Percentiles rank a stretch among this genome's conserved stretches.
Conservation (phyloP, 192 early-diverging fungal species). For the Chytriomyces hyalinus region DNA sequence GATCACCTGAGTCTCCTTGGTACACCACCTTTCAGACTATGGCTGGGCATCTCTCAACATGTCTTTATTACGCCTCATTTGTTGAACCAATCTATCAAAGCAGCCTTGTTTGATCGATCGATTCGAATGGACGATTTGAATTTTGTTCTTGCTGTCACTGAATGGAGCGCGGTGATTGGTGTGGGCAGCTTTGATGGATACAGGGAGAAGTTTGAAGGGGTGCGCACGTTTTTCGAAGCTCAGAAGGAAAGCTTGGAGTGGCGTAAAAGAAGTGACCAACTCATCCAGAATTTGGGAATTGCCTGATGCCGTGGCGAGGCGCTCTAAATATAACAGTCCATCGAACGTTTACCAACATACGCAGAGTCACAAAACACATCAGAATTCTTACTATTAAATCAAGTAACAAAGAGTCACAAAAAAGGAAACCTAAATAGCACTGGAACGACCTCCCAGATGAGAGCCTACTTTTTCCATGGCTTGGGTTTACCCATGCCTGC, state of each 20-base stretch:
- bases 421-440: too few relatives aligned
- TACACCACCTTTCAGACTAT: neutral
- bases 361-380: too few relatives aligned
- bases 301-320: neutral
- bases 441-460: neutral
- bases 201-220: slow-evolving; percentile 79
- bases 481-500: slow-evolving; percentile 3
- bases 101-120: slow-evolving; percentile 77
- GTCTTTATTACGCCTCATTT: slow-evolving; percentile 81
- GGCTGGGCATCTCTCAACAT: slow-evolving; percentile 90
- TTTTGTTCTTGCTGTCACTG: slow-evolving; percentile 87
- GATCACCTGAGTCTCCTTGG: slow-evolving; percentile 7
- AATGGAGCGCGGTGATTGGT: slow-evolving; percentile 93
- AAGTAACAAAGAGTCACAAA: too few relatives aligned
- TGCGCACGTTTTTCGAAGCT: slow-evolving; percentile 80
- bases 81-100: slow-evolving; percentile 84
- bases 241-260: slow-evolving; percentile 58
- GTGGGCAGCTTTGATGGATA: slow-evolving; percentile 84
- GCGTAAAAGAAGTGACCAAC: neutral
- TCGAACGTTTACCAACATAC: too few relatives aligned
- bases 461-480: neutral
- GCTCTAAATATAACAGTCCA: too few relatives aligned
- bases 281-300: neutral
- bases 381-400: too few relatives aligned
- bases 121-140: slow-evolving; percentile 71